A percentile compares a stretch with the other conserved stretches of the same genome.
Conservation (phyloP, 2,329 filamentous ascomycete genomes). For the Hymenoscyphus occultus region DNA sequence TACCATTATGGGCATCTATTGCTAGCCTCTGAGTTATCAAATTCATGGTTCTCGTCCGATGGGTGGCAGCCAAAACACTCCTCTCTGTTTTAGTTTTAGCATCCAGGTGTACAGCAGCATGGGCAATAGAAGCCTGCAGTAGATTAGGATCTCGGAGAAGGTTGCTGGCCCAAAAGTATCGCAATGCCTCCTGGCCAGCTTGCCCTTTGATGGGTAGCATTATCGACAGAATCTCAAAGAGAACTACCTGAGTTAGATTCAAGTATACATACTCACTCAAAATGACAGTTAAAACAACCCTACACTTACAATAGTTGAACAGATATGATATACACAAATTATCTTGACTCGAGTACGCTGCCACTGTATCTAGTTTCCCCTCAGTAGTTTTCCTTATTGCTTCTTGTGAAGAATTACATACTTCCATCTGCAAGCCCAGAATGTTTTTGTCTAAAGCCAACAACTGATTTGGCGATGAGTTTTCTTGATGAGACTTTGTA, state of each 20-base stretch:
- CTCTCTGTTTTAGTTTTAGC: neutral
- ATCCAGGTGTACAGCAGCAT: slow-evolving; percentile 9
- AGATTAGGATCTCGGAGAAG: slow-evolving; percentile 3
- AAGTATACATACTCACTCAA: neutral
- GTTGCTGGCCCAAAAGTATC: slow-evolving; percentile 1
- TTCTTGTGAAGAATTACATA: neutral
- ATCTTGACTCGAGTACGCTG: neutral
- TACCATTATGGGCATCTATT: neutral
- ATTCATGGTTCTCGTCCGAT: neutral
- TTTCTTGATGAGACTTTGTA: neutral
- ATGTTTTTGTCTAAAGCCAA: neutral
- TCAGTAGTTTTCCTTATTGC: neutral
- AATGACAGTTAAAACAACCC: neutral
- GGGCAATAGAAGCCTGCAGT: slow-evolving; percentile 8
- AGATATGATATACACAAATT: neutral
- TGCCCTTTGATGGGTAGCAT: slow-evolving; percentile 8
- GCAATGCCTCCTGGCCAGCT: neutral
- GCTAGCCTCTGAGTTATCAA: slow-evolving; percentile 7
- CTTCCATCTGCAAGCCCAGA: neutral
- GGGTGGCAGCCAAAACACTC: slow-evolving; percentile 2
- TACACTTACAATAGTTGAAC: slow-evolving; percentile 11
- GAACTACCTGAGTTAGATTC: neutral
- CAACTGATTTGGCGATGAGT: neutral
- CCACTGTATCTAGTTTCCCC: neutral
- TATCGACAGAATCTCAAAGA: slow-evolving; percentile 5